Evolutionary conservation across 1,284 basidiomycete genomes (phyloP).

Genomic region (Ceratobasidium sp.): DNA sequence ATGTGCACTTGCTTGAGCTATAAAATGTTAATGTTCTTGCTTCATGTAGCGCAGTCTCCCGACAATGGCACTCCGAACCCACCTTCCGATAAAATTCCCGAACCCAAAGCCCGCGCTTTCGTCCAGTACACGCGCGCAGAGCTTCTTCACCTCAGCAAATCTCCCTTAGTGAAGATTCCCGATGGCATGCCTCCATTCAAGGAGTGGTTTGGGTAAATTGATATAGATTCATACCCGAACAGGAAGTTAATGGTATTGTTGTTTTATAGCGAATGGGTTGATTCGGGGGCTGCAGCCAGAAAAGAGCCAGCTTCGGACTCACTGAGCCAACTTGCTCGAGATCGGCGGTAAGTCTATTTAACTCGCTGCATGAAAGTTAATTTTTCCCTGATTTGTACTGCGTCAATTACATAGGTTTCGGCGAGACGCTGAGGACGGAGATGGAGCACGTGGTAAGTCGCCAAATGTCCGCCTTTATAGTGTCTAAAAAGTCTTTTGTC

Average conservation of each 20-base stretch:
- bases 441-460: constrained; percentile 34
- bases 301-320: constrained; percentile 70
- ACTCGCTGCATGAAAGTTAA: not conserved
- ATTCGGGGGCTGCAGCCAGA: constrained; percentile 64
- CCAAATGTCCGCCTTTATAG: not conserved
- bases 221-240: too few species aligned
- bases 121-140: constrained; percentile 75
- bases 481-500: constrained; percentile 26
- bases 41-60: constrained; percentile 2
- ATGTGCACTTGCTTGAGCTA: not conserved
- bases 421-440: constrained; percentile 35
- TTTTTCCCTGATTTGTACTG: constrained; percentile 16
- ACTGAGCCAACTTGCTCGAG: constrained; percentile 56
- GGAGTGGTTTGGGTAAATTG: constrained; percentile 87
- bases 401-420: constrained; percentile 14
- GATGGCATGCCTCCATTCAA: constrained; percentile 81
- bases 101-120: constrained; percentile 52
- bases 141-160: constrained; percentile 75
- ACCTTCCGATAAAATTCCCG: not conserved
- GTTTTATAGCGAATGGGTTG: constrained; percentile 29
- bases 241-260: constrained; percentile 60
- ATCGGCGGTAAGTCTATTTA: constrained; percentile 25
- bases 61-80: not conserved
- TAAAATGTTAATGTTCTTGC: not conserved
- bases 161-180: constrained; percentile 81